These are phyloP conservation scores for Trichoderma sp. DNA, from an alignment of 2,329 filamentous ascomycete genomes.

Conservation along the genomic window DNA sequence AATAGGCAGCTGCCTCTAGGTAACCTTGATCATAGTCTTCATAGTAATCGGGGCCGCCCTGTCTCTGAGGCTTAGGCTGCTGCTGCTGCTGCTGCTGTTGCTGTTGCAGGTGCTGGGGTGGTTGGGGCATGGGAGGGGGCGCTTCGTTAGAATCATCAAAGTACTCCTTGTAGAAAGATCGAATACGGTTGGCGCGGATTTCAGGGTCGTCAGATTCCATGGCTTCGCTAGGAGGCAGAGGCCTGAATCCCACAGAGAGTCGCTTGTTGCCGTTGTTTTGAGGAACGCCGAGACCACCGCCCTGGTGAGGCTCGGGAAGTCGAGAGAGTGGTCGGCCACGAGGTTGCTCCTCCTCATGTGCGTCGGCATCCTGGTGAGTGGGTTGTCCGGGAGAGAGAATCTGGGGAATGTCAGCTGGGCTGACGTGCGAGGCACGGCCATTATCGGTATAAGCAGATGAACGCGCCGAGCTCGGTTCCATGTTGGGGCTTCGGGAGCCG, in stretches of 20 bases:
- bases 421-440: conserved; percentile 25
- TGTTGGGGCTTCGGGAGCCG: conserved; percentile 30
- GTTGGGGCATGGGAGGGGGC: conserved; percentile 45
- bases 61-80: conserved; percentile 26
- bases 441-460: conserved; percentile 24
- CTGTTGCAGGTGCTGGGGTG: conserved; percentile 32
- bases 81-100: conserved; percentile 37
- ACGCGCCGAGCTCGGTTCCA: conserved; percentile 24
- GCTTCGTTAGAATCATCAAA: conserved; percentile 77
- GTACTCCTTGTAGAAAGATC: conserved; percentile 99
- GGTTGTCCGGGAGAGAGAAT: conserved; percentile 31
- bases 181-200: conserved; percentile 89
- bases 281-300: conserved; percentile 54
- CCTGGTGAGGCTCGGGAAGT: conserved; percentile 28
- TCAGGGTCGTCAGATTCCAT: conserved; percentile 84
- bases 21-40: conserved; percentile 76
- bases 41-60: conserved; percentile 55
- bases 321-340: conserved; percentile 43
- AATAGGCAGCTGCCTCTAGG: conserved; percentile 64
- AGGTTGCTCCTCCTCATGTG: conserved; percentile 37
- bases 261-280: conserved; percentile 56
- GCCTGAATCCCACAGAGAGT: conserved; percentile 74
- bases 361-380: conserved; percentile 35
- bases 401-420: conserved; percentile 38
- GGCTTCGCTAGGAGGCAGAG: conserved; percentile 82